Base-by-base conservation (phyloP, 2,329 filamentous ascomycete species). In the Diaporthe citrichinensis region DNA sequence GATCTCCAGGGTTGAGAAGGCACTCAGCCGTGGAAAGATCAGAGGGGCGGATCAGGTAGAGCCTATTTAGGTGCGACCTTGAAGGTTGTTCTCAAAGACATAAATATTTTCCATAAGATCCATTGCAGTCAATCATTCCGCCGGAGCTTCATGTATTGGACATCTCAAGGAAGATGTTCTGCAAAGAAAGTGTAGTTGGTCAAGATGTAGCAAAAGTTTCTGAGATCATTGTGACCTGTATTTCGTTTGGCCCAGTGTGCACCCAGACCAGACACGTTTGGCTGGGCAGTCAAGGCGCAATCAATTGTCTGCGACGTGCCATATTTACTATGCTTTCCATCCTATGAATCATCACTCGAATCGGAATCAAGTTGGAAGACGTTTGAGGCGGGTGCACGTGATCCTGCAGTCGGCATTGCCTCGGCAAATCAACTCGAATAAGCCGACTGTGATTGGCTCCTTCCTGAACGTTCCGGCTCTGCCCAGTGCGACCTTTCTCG, bases 361-460 rank as follows among this genome's bases (percentile, higher is more conserved):
- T 14, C 58, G n/a, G 44, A 31, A 10, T 15, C 39, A 39, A 25
- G 20, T 7, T 59, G 49, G 39, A 25, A 68, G 39, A 61, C 46
- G 65, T 44, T 53, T n/a, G 46, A 55, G 34, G 58, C 15, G 46
- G 25, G 15, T 17, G 55, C 67, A 62, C 67, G 67, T 74, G 73
- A 73, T 44, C 23, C 44, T 7, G 20, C 12, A 55, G 51, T 74
- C 75, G 72, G 75, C 75, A 61, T 57, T 67, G 72, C 72, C 72
- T 76, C 75, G 75, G 72, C 72, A 62, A 72, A 44, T 41, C 31
- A 51, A 36, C 34, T 6, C 12, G 31, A 76, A 78, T 78, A 75
- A 72, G 68, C 71, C 17, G 39, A 4, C 72, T 69, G 76, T 84
- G 82, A 84, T 84, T 84, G 82, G 83, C 62, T 74, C 75, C 78